Percentiles rank a stretch among this genome's conserved stretches.
Evolutionary conservation across 2,329 filamentous ascomycete genomes (phyloP).

Genomic region (Ceratocystis eucalypticola): DNA sequence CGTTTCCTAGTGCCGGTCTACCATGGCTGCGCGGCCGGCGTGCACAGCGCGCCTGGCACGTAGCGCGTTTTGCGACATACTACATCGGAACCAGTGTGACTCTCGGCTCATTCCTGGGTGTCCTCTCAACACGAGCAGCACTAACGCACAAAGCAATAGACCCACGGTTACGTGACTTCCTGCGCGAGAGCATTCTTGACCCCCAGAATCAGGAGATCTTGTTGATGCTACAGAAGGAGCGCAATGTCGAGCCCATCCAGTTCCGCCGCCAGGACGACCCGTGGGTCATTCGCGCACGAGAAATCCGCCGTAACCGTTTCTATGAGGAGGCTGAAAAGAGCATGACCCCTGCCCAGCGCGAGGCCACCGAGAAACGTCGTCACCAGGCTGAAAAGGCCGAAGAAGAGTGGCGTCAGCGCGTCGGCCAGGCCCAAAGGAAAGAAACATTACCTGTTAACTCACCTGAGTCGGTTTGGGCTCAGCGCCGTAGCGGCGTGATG

Average conservation of each 20-base stretch:
- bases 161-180: conserved; percentile 24
- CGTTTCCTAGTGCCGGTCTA: conserved; percentile 23
- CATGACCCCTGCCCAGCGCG: conserved; percentile 16
- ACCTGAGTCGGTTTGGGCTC: conserved; percentile 15
- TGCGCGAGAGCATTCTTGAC: conserved; percentile 20
- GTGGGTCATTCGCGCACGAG: conserved; percentile 15
- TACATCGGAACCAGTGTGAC: conserved; percentile 23
- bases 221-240: conserved; percentile 18
- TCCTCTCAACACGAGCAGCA: conserved; percentile 23
- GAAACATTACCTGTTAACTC: conserved; percentile 7
- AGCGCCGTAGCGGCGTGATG: conserved; percentile 9
- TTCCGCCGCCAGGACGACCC: conserved; percentile 19
- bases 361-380: conserved; percentile 11
- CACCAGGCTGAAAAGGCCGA: conserved; percentile 11
- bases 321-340: conserved; percentile 16
- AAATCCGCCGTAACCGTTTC: conserved; percentile 18
- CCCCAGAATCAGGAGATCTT: conserved; percentile 19
- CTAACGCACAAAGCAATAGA: conserved; percentile 24
- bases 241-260: conserved; percentile 15
- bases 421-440: background rate
- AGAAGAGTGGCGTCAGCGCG: conserved; percentile 14
- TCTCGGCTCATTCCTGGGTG: conserved; percentile 24
- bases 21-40: conserved; percentile 23
- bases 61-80: conserved; percentile 28
- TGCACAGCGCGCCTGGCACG: conserved; percentile 28